Evolutionary conservation across 106 monocot species (phyloP), one percentile per base, ranked within the genome.

Genomic region (Dioscorea dumetorum): DNA sequence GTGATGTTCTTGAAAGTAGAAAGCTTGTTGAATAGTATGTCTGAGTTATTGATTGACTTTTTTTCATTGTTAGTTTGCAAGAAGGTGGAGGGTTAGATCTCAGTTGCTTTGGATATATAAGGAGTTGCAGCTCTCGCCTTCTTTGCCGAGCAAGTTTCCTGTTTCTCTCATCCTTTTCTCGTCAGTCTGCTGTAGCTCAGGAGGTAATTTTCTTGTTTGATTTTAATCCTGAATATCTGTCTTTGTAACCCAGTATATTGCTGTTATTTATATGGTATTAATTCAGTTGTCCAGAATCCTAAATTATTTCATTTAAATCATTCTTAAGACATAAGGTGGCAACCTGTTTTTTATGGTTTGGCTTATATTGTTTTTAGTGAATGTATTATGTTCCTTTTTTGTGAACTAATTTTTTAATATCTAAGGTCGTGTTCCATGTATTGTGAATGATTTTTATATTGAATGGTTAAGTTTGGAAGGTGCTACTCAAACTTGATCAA

Each of bases 91-190:
- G 61, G 71, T 41, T 71, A 71, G 71, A 71, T 71, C 71, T 61
- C 59, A 34, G 17, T 13, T 71, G 41, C 19, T 24, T 71, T 61
- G 61, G 49, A 49, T 61, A 71, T 71, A 61, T 71, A 61, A 71
- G 19, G 34, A 50, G 69, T 33, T 49, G 49, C 22, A 50, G 24
- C 41, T 66, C 19, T 20, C 66, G 20, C 22, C 59, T 59, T 21
- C 23, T 66, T 10, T 66, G 41, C 50, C 24, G 15, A 52, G 33
- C 31, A 31, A 17, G 0, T 13, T 57, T 33, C 18, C 67, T 67
- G 23, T 20, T 24, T 28, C 22, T 50, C 22, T 32, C 50, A 50
- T 32, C 19, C 54, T 35, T 18, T 41, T 22, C 28, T 59, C 57
- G 19, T n/a, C 1, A 2, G 19, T 11, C 35, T 23, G 22, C 31